Base-by-base conservation (phyloP, 345 rosid species). In the Populus simonii region DNA sequence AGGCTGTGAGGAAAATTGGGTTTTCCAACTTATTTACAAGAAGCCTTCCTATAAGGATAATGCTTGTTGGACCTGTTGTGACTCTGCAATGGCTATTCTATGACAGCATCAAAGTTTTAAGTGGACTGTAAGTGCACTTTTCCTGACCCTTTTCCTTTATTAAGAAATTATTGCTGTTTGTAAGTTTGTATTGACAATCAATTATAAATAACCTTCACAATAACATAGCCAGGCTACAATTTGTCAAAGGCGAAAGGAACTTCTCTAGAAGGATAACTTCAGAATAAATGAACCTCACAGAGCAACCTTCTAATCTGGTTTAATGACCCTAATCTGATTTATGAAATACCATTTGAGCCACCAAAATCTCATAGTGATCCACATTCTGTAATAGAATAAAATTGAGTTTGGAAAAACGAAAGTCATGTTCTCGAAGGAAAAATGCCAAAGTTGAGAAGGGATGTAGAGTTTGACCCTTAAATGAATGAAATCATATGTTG, bases 1-100 rank as follows among this genome's bases (percentile, higher is more conserved):
- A 90, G 92, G 92, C 90, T 80, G 80, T 89, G 74, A 87, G 82
- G 78, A 89, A 86, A 76, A 87, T 89, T 77, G 92, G 94, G 51
- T 47, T 86, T 59, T 71, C 81, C 81, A 86, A 89, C 79, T 82
- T 90, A 25, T 90, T 90, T 77, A 89, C 92, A 1, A 86, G 91
- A 84, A 87, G 92, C 79, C 92, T 90, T 75, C 85, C 91, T 72
- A 83, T 87, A 63, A 80, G 94, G 72, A 86, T 89, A 84, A 67
- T 87, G 8, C 88, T 90, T 20, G 90, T 90, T 73, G 89, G 92
- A 76, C 92, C 94, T 73, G 88, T 77, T 63, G 87, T 90, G 61
- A 86, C 92, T 53, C 80, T 86, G 74, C 94, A 87, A 55, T 90
- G 92, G 94, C 80, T 87, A 66, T 86, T 89, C 79, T 89, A 82